A percentile compares a stretch with the other conserved stretches of the same genome.
phyloP scores from a whole-genome alignment of 1,284 basidiomycete genomes.

The Fomitopsis pinicola region DNA sequence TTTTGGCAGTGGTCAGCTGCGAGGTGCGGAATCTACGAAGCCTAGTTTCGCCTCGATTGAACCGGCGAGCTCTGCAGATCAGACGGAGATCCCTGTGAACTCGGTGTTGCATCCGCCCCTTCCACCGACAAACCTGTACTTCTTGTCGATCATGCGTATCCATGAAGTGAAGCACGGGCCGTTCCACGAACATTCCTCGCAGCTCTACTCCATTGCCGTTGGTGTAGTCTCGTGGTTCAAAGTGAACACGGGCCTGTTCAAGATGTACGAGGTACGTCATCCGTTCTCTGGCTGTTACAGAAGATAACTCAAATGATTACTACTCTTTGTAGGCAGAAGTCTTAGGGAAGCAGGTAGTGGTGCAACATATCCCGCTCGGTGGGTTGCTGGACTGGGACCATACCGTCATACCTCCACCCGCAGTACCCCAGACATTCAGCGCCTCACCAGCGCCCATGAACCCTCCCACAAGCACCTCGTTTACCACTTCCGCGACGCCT shows the following conservation, averaged over 20 bases:
- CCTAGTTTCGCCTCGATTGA: neutral
- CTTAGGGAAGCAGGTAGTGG: constrained; percentile 92
- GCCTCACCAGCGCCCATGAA: neutral
- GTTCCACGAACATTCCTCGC: constrained; percentile 91
- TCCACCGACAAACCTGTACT: constrained; percentile 71
- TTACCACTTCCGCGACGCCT: neutral
- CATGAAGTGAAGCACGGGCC: constrained; percentile 80
- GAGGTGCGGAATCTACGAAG: constrained; percentile 43
- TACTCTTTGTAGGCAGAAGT: constrained; percentile 71
- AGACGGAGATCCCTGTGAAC: constrained; percentile 53
- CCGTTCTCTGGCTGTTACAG: neutral
- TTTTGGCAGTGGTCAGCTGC: constrained; percentile 88
- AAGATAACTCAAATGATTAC: neutral
- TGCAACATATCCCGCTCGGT: constrained; percentile 91
- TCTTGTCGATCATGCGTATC: constrained; percentile 77
- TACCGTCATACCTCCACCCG: neutral
- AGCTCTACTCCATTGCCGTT: constrained; percentile 82
- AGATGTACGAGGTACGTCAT: constrained; percentile 86
- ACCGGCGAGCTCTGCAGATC: constrained; percentile 37
- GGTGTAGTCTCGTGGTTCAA: constrained; percentile 88
- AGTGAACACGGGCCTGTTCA: constrained; percentile 85
- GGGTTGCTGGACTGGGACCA: constrained; percentile 64
- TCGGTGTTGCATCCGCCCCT: constrained; percentile 50
- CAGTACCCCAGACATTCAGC: neutral
- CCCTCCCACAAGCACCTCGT: neutral